Percentiles rank a stretch among this genome's conserved stretches.
phyloP scores from a whole-genome alignment of 2,329 filamentous ascomycete species.

The Talaromyces verruculosus region DNA sequence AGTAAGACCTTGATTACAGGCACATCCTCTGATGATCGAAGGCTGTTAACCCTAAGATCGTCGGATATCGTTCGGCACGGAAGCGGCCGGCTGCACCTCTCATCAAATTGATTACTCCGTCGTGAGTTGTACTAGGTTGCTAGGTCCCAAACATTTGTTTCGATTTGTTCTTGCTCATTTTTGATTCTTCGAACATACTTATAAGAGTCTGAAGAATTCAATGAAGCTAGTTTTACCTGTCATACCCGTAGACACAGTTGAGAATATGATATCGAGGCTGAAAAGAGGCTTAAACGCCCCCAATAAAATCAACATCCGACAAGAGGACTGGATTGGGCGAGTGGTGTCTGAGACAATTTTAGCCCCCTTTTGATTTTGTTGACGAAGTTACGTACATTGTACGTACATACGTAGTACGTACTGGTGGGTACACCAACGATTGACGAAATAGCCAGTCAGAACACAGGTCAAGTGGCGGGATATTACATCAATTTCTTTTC shows the following conservation, averaged over 20 bases:
- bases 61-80: not conserved
- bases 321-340: not conserved
- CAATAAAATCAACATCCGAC: not conserved
- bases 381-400: too few species aligned
- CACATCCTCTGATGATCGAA: not conserved
- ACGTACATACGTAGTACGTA: too few species aligned
- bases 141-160: not conserved
- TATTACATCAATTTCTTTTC: not conserved
- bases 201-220: not conserved
- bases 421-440: too few species aligned
- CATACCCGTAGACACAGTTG: not conserved
- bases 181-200: not conserved
- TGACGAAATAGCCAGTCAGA: not conserved
- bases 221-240: not conserved
- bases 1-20: too few species aligned
- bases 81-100: constrained; percentile 7
- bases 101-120: not conserved
- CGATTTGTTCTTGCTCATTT: not conserved
- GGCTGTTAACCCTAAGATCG: not conserved
- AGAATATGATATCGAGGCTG: not conserved
- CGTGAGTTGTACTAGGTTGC: not conserved
- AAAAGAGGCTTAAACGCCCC: constrained; percentile 6
- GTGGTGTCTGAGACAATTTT: not conserved
- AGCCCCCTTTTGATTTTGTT: not conserved
- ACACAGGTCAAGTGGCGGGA: not conserved